Evolutionary conservation across 176 grass and related monocot genomes (phyloP).

Genomic region (Oryza australiensis): DNA sequence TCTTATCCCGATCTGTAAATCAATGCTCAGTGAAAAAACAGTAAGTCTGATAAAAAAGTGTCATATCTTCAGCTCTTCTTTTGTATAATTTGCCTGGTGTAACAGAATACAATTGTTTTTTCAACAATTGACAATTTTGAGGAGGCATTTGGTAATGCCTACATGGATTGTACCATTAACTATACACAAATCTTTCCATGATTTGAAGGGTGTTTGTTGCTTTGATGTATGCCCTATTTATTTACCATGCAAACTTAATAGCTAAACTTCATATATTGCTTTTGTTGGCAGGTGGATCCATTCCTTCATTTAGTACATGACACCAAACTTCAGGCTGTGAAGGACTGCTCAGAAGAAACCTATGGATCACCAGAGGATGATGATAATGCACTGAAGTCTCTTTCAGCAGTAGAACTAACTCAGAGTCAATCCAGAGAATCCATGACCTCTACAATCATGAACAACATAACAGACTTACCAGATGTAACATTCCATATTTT

Average conservation of each 20-base stretch:
- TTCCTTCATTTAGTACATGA: slow-evolving; percentile 77
- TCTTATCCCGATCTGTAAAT: slow-evolving; percentile 78
- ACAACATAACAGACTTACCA: slow-evolving; percentile 52
- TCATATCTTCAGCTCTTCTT: not conserved
- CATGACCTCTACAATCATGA: slow-evolving; percentile 75
- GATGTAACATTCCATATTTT: slow-evolving; percentile 61
- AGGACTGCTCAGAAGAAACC: slow-evolving; percentile 34
- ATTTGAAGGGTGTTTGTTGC: not conserved
- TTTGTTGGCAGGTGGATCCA: slow-evolving; percentile 61
- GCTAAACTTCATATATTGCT: slow-evolving; percentile 14
- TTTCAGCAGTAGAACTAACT: slow-evolving; percentile 68
- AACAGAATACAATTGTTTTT: not conserved
- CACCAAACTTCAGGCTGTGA: slow-evolving; percentile 66
- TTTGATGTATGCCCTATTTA: slow-evolving; percentile 11
- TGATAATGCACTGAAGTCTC: slow-evolving; percentile 57
- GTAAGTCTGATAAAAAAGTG: slow-evolving; percentile 48
- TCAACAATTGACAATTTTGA: slow-evolving; percentile 3
- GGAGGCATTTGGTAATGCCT: not conserved
- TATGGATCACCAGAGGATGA: slow-evolving; percentile 85
- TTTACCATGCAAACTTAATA: not conserved
- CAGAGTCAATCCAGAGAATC: slow-evolving; percentile 78
- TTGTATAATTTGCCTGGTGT: slow-evolving; percentile 1
- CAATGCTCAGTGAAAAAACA: slow-evolving; percentile 59
- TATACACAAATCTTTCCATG: not conserved
- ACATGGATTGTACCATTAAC: not conserved